Evolutionary conservation across 2,329 filamentous ascomycete genomes (phyloP).

Genomic region (Trichoderma asperellum): DNA sequence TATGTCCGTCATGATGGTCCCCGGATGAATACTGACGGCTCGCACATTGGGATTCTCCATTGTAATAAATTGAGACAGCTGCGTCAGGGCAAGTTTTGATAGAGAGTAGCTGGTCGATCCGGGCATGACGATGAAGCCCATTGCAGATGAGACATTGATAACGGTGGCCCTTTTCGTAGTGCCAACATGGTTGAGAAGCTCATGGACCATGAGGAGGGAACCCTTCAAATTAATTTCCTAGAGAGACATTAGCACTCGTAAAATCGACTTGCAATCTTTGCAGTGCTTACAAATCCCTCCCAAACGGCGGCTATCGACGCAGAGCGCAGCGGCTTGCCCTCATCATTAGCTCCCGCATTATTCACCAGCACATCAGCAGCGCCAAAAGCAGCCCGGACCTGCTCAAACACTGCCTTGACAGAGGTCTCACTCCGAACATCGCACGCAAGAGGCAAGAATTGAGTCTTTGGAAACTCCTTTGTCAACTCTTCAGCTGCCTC

Average conservation of each 20-base stretch:
- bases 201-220: constrained; percentile 1
- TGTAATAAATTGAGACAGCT: constrained; percentile 1
- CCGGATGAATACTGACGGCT: constrained; percentile 17
- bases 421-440: background rate
- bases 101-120: background rate
- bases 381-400: constrained; percentile 3
- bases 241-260: background rate
- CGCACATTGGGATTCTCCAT: constrained; percentile 14
- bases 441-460: constrained; percentile 6
- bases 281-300: background rate
- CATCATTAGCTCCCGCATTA: constrained; percentile 4
- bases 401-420: constrained; percentile 1
- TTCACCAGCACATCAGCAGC: constrained; percentile 17
- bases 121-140: background rate
- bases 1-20: constrained; percentile 13
- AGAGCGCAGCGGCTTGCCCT: background rate
- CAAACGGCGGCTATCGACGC: background rate
- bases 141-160: constrained; percentile 8
- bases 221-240: constrained; percentile 24
- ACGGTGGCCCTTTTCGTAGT: constrained; percentile 5
- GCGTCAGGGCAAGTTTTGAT: constrained; percentile 15
- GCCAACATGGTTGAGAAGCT: constrained; percentile 9
- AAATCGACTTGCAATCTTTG: too few relatives aligned
- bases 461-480: constrained; percentile 2
- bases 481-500: constrained; percentile 9